Evolutionary conservation across 805 yeast species (phyloP).

Genomic region (Metschnikowia henanensis): DNA sequence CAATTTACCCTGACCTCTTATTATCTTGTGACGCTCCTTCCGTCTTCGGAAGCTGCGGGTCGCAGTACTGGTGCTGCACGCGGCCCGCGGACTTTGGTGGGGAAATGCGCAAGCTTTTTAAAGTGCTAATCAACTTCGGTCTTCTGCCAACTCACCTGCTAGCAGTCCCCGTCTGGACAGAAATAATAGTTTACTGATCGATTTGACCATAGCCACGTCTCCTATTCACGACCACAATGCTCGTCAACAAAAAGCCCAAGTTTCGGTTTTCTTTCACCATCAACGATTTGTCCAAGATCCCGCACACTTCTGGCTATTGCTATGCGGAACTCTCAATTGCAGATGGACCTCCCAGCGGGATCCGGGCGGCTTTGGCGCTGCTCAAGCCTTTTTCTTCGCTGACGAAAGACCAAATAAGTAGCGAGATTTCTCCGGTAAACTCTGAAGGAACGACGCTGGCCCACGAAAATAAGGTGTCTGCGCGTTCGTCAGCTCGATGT

Average conservation of each 20-base stretch:
- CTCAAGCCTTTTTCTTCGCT: slow-evolving; percentile 17
- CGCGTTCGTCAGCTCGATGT: slow-evolving; percentile 20
- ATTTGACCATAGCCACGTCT: no score
- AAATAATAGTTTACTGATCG: no score
- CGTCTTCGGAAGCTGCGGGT: no score
- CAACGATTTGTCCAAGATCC: slow-evolving; percentile 78
- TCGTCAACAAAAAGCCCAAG: slow-evolving; percentile 48
- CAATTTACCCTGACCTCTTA: no score
- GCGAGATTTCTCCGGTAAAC: not conserved
- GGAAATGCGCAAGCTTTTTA: no score
- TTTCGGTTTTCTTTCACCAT: slow-evolving; percentile 61
- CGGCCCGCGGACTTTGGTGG: no score
- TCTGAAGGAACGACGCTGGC: not conserved
- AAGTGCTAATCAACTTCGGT: no score
- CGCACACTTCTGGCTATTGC: slow-evolving; percentile 72
- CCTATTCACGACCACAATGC: slow-evolving; percentile 3
- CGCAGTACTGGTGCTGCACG: no score
- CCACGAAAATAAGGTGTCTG: not conserved
- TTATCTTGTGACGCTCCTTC: no score
- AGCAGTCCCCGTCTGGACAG: no score
- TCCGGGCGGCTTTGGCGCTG: slow-evolving; percentile 13
- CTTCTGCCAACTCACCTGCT: no score
- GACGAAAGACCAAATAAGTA: not conserved
- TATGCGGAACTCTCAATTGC: slow-evolving; percentile 61
- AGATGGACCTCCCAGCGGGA: slow-evolving; percentile 39